These are phyloP conservation scores for Endocarpon pusillum DNA, from an alignment of 495 filamentous ascomycete genomes.

Conservation along the genomic window DNA sequence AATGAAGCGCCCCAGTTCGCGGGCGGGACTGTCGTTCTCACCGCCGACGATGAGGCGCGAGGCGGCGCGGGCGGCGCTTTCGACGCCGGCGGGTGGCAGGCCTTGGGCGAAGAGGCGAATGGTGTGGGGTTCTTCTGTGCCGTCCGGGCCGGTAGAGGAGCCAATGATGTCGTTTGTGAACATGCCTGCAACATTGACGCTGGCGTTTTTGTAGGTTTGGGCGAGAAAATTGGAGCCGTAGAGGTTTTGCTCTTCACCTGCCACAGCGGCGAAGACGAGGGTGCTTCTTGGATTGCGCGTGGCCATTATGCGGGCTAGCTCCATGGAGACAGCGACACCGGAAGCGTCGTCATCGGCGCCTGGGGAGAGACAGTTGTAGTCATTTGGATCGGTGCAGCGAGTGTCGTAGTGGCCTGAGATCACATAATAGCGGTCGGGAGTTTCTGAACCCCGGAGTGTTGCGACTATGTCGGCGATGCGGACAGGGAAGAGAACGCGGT, in stretches of 20 bases:
- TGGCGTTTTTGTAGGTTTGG: conserved; percentile 25
- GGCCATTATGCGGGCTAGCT: conserved; percentile 31
- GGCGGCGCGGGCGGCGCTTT: conserved; percentile 15
- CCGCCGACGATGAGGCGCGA: conserved; percentile 26
- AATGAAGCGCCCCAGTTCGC: conserved; percentile 31
- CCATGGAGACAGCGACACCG: conserved; percentile 21
- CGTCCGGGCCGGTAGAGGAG: conserved; percentile 23
- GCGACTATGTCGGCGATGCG: conserved; percentile 33
- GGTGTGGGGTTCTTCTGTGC: conserved; percentile 22
- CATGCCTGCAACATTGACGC: conserved; percentile 30
- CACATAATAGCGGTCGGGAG: conserved; percentile 29
- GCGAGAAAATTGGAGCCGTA: conserved; percentile 31
- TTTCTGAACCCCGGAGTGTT: conserved; percentile 27
- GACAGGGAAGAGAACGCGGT: conserved; percentile 27
- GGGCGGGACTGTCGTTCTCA: conserved; percentile 35
- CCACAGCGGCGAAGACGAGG: conserved; percentile 33
- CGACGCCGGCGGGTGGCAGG: conserved; percentile 19
- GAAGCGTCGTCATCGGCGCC: conserved; percentile 37
- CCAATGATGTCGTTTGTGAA: conserved; percentile 37
- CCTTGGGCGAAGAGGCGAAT: conserved; percentile 33
- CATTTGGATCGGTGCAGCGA: conserved; percentile 25
- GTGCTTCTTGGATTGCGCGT: conserved; percentile 25
- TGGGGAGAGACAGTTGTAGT: conserved; percentile 32
- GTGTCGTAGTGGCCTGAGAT: conserved; percentile 37
- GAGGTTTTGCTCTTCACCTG: conserved; percentile 35